Evolutionary conservation across 768 basidiomycete species (phyloP).

Genomic region (Daedalea quercina): DNA sequence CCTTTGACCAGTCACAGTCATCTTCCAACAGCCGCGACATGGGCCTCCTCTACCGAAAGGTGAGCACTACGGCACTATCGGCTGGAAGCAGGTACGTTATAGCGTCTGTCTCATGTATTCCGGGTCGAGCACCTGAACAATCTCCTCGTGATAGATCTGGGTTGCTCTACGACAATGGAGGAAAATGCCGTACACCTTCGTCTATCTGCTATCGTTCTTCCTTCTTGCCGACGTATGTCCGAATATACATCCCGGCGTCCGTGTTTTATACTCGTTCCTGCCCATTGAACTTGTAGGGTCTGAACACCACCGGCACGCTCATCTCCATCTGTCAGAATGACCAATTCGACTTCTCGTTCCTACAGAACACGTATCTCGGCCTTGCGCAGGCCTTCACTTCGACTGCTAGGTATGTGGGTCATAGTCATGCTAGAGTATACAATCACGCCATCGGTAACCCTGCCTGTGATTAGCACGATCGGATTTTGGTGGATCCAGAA

Average conservation of each 20-base stretch:
- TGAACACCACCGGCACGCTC: constrained; percentile 75
- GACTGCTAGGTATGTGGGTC: constrained; percentile 28
- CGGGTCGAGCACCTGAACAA: not conserved
- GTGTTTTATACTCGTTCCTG: too few relatives aligned
- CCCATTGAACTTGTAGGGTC: too few relatives aligned
- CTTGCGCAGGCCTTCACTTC: constrained; percentile 72
- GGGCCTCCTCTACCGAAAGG: constrained; percentile 75
- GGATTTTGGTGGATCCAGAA: constrained; percentile 82
- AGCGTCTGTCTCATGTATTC: too few relatives aligned
- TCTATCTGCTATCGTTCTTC: constrained; percentile 72
- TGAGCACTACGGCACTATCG: constrained; percentile 71
- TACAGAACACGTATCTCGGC: constrained; percentile 75
- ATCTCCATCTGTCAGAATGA: constrained; percentile 75
- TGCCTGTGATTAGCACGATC: constrained; percentile 62
- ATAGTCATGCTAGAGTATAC: too few relatives aligned
- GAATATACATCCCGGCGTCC: not conserved
- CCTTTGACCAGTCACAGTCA: constrained; percentile 38
- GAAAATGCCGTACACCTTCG: constrained; percentile 74
- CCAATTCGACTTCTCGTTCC: constrained; percentile 75
- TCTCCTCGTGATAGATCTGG: constrained; percentile 52
- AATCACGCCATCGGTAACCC: too few relatives aligned
- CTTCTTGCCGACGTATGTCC: constrained; percentile 64
- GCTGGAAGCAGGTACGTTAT: constrained; percentile 73
- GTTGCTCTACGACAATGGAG: constrained; percentile 67
- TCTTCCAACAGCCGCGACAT: constrained; percentile 80